phyloP scores from a whole-genome alignment of 2,329 filamentous ascomycete species.

The Fusarium sp. region DNA sequence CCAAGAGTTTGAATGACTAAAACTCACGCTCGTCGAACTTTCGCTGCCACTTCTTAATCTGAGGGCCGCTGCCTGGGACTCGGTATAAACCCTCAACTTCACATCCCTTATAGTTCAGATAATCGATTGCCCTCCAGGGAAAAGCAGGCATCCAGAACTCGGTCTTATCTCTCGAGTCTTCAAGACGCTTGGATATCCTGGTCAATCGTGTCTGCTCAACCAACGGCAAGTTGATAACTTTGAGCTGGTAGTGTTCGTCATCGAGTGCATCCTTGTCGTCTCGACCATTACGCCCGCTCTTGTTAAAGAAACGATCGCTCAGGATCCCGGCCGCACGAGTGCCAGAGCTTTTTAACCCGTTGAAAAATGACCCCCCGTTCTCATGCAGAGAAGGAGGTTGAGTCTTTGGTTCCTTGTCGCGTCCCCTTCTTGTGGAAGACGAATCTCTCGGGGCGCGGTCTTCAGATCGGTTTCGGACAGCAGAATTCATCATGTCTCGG shows the following conservation, averaged over 20 bases:
- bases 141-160: constrained; percentile 99
- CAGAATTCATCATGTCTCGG: constrained; percentile 72
- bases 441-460: constrained; percentile 67
- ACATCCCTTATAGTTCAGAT: constrained; percentile 92
- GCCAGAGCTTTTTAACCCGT: constrained; percentile 40
- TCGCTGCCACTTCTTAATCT: constrained; percentile 93
- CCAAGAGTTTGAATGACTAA: background rate
- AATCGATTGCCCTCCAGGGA: constrained; percentile 95
- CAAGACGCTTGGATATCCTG: constrained; percentile 87
- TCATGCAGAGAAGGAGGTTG: constrained; percentile 67
- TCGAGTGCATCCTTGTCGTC: constrained; percentile 74
- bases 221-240: constrained; percentile 85
- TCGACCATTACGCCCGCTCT: constrained; percentile 75
- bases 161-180: constrained; percentile 91
- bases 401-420: constrained; percentile 59
- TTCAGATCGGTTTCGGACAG: constrained; percentile 74
- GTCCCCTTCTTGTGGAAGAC: constrained; percentile 54
- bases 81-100: constrained; percentile 94
- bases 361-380: constrained; percentile 56
- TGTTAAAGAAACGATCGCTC: constrained; percentile 84
- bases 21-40: constrained; percentile 82
- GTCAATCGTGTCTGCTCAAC: constrained; percentile 91
- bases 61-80: constrained; percentile 87
- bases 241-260: constrained; percentile 84
- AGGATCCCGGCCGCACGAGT: constrained; percentile 73